Conservation (phyloP, 176 grass and related monocot genomes). For the maize (Zea mays) region DNA sequence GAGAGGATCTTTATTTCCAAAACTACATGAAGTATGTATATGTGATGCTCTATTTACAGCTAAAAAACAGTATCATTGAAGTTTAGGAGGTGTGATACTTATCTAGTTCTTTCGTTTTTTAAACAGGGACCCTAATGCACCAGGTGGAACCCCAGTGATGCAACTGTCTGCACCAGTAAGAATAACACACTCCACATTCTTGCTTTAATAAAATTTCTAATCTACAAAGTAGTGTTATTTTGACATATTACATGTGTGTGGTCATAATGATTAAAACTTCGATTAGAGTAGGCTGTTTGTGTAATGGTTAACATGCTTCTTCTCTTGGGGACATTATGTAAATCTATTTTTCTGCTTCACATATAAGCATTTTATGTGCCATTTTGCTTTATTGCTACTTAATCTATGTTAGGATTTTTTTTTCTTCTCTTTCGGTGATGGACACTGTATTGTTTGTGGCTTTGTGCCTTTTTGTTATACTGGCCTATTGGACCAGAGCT, state of each 20-base stretch:
- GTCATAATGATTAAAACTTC: not conserved
- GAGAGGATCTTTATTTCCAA: slow-evolving; percentile 92
- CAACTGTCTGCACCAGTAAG: slow-evolving; percentile 88
- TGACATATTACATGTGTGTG: not conserved
- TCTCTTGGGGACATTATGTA: slow-evolving; percentile 6
- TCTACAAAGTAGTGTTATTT: slow-evolving; percentile 7
- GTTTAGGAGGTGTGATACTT: slow-evolving; percentile 18
- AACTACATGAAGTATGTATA: slow-evolving; percentile 96
- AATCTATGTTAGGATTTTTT: not conserved
- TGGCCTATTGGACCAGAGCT: not conserved
- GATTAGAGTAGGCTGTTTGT: not conserved
- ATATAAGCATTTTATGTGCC: not conserved
- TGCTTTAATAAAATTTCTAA: not conserved
- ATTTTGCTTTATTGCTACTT: slow-evolving; percentile 1
- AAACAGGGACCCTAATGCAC: slow-evolving; percentile 86
- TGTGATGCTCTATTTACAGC: slow-evolving; percentile 19
- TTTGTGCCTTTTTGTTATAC: not conserved
- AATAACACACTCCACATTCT: not conserved
- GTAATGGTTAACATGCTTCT: not conserved
- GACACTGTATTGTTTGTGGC: not conserved
- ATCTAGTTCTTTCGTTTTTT: slow-evolving; percentile 32
- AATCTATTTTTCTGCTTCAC: not conserved
- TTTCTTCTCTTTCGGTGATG: not conserved
- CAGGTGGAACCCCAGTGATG: slow-evolving; percentile 98
- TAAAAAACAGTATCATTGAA: slow-evolving; percentile 4